Base-by-base conservation (phyloP, 2,329 filamentous ascomycete genomes). In the Aspergillus hortae region DNA sequence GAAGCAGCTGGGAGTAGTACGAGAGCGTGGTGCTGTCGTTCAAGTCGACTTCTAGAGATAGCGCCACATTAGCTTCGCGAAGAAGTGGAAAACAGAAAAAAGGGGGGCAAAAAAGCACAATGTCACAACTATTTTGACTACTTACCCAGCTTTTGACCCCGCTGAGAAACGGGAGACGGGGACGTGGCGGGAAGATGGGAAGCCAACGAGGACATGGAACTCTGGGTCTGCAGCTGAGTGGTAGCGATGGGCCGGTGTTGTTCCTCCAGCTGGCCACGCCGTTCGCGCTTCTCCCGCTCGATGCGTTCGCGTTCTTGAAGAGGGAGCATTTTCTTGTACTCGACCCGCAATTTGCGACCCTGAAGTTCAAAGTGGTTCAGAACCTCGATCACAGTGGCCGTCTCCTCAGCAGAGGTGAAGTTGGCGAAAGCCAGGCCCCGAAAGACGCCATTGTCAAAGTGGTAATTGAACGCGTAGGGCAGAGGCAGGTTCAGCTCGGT, bases 321-420 rank as follows among this genome's bases (percentile, higher is more conserved):
- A 1, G 94, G 94, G 4, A 99, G 82, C 94, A 99, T 97, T 77
- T 97, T 97, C 80, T 99, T 99, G 77, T 97, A 99, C 73, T 99
- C 94, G 23, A 99, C 94, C 45, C 94, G 83, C 60, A 99, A 77
- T 75, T 97, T 97, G 55, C 94, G 84, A 43, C 94, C 94, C 68
- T 96, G 91, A 7, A 99, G 83, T 66, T 97, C 94, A 71, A 96
- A 88, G 62, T 95, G 91, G 67, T 99, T 99, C 81, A 99, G 88
- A 48, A 87, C 82, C 53, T 96, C 88, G 56, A 99, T 99, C 46
- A 97, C 94, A 46, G 87, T 82, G 11, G 89, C 88, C 0, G 94
- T 99, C 72, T 99, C 94, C 59, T 96, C 89, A 1, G 94, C 85
- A 14, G 90, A 96, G 33, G 94, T 95, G 71, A 97, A 99, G 74